Conservation (phyloP, 768 basidiomycete species). For the Tephrocybe sp. region DNA sequence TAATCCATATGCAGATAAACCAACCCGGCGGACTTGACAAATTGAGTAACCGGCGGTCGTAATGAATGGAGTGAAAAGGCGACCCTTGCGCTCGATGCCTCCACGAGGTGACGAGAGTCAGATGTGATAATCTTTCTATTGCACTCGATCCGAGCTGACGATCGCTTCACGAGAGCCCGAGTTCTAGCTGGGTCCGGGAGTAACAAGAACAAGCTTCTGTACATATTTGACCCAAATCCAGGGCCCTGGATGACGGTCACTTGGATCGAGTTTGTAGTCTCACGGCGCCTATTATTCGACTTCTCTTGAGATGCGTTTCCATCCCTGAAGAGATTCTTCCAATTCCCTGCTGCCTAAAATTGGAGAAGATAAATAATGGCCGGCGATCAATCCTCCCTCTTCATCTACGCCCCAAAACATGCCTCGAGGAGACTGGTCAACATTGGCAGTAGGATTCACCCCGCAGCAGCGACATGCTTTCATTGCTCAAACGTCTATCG, state of each 20-base stretch:
- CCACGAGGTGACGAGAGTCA: neutral
- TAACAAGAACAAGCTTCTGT: neutral
- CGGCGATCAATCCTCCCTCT: neutral
- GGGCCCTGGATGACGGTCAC: neutral
- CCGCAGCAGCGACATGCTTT: conserved; percentile 24
- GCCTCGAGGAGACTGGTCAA: neutral
- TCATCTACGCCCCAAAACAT: neutral
- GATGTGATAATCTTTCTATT: neutral
- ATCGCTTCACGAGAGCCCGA: neutral
- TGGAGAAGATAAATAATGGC: neutral
- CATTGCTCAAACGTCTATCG: conserved; percentile 37
- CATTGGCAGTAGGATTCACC: neutral
- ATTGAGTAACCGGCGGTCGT: too few species aligned
- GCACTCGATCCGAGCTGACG: neutral
- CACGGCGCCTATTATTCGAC: neutral
- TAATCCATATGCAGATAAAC: neutral
- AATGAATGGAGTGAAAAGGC: too few species aligned
- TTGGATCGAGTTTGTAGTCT: neutral
- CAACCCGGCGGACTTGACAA: too few species aligned
- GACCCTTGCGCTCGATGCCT: neutral
- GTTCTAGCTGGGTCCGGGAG: neutral
- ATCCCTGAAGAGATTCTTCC: neutral
- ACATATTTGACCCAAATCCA: neutral
- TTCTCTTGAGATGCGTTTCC: neutral
- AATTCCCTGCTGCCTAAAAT: neutral